phyloP scores from a whole-genome alignment of 768 basidiomycete genomes.

The Fibroporia radiculosa region DNA sequence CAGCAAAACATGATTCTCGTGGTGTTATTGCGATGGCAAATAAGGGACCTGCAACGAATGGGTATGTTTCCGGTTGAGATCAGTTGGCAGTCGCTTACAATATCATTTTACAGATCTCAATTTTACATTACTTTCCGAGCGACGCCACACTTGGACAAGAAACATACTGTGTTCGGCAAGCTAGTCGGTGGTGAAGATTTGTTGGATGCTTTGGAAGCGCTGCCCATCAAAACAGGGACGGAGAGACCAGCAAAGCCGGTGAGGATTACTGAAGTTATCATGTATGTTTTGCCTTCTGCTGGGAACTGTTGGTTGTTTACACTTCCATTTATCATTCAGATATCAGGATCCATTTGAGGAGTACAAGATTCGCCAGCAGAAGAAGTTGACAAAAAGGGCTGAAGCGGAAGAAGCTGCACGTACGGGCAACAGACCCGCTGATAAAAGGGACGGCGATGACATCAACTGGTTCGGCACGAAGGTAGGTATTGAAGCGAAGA shows the following conservation, averaged over 20 bases:
- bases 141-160: conserved; percentile 81
- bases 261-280: conserved; percentile 76
- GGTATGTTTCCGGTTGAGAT: conserved; percentile 32
- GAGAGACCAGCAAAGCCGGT: conserved; percentile 84
- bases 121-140: conserved; percentile 89
- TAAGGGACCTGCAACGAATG: conserved; percentile 85
- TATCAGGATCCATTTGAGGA: conserved; percentile 95
- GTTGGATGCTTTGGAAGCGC: conserved; percentile 72
- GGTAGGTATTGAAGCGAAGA: conserved; percentile 45
- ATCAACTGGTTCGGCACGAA: conserved; percentile 89
- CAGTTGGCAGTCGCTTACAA: background rate
- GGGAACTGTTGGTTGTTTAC: background rate
- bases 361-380: conserved; percentile 77
- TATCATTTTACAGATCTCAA: conserved; percentile 54
- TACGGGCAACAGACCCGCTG: conserved; percentile 18
- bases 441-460: conserved; percentile 58
- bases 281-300: conserved; percentile 49
- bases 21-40: conserved; percentile 95
- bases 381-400: conserved; percentile 59
- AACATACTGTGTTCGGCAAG: conserved; percentile 96
- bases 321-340: conserved; percentile 27
- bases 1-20: conserved; percentile 78
- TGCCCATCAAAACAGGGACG: conserved; percentile 76
- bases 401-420: conserved; percentile 30
- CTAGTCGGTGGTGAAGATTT: conserved; percentile 94